phyloP scores from a whole-genome alignment of 2,329 filamentous ascomycete genomes.

The Diaporthe capsici region DNA sequence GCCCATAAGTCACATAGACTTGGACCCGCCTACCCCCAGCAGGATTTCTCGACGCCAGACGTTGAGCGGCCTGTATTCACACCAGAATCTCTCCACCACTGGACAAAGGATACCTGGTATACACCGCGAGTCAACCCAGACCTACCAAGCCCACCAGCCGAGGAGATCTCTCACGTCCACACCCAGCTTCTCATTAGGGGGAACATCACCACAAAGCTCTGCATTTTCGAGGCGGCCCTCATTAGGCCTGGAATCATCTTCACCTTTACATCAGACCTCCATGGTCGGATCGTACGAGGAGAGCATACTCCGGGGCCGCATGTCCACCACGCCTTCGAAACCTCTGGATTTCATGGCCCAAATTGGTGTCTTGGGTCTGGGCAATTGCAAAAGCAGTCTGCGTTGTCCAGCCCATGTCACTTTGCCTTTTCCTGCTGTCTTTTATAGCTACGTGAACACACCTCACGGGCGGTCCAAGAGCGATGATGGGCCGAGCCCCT shows the following conservation, averaged over 20 bases:
- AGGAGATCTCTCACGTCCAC: conserved; percentile 80
- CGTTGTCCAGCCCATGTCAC: conserved; percentile 92
- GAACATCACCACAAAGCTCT: conserved; percentile 65
- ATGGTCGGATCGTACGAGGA: conserved; percentile 99
- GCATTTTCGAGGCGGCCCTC: conserved; percentile 75
- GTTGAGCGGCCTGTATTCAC: conserved; percentile 61
- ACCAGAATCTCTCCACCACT: conserved; percentile 37
- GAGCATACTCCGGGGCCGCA: conserved; percentile 92
- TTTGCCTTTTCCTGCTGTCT: conserved; percentile 92
- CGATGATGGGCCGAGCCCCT: conserved; percentile 93
- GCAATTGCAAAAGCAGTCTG: conserved; percentile 88
- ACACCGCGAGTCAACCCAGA: conserved; percentile 72
- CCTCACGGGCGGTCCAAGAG: conserved; percentile 73
- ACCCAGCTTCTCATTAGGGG: conserved; percentile 57
- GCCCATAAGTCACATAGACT: conserved; percentile 65
- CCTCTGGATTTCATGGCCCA: conserved; percentile 94
- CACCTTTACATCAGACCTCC: conserved; percentile 85
- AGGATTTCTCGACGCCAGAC: conserved; percentile 75
- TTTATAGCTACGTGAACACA: conserved; percentile 89
- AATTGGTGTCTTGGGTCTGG: conserved; percentile 91
- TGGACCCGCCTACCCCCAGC: conserved; percentile 54
- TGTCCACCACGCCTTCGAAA: conserved; percentile 96
- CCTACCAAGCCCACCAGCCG: conserved; percentile 85
- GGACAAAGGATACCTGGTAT: conserved; percentile 55
- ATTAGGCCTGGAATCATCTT: conserved; percentile 77